Percentiles rank a stretch among this genome's conserved stretches.
phyloP scores from a whole-genome alignment of 371 early-diverging fungal genomes.

The Mortierella sp. region DNA sequence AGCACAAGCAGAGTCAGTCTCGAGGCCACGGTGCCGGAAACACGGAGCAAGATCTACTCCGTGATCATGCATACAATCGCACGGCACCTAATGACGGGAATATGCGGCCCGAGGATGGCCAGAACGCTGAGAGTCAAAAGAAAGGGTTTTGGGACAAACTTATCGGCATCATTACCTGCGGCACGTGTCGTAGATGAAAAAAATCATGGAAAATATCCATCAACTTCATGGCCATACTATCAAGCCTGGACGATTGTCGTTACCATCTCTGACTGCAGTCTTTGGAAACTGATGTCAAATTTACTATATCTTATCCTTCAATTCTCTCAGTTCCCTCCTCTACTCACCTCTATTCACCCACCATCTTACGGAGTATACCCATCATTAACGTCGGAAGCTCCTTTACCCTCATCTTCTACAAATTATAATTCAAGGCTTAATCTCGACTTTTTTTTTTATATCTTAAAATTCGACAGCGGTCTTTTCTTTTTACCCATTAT shows the following conservation, averaged over 20 bases:
- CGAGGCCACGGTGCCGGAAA: slow-evolving; percentile 23
- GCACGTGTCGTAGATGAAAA: slow-evolving; percentile 51
- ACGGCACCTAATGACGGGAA: slow-evolving; percentile 46
- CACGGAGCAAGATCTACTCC: slow-evolving; percentile 53
- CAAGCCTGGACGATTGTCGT: background rate
- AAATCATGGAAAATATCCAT: background rate
- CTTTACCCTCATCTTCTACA: too few relatives aligned
- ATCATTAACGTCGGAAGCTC: too few relatives aligned
- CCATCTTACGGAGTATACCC: too few relatives aligned
- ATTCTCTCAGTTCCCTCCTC: too few relatives aligned
- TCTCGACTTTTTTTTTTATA: background rate
- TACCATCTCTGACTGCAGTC: too few relatives aligned
- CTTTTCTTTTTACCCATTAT: background rate
- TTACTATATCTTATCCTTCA: too few relatives aligned
- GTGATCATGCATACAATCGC: slow-evolving; percentile 50
- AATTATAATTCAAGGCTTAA: too few relatives aligned
- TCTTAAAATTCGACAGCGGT: background rate
- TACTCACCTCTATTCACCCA: too few relatives aligned
- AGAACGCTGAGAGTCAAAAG: slow-evolving; percentile 51
- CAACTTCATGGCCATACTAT: background rate
- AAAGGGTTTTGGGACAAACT: slow-evolving; percentile 58
- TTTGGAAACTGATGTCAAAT: too few relatives aligned
- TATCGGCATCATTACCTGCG: slow-evolving; percentile 60
- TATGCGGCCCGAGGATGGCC: slow-evolving; percentile 49
- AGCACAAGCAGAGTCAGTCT: slow-evolving; percentile 45